These are phyloP conservation scores for Nicotiana paniculata DNA, from an alignment of 257 asterid genomes.

Conservation along the genomic window DNA sequence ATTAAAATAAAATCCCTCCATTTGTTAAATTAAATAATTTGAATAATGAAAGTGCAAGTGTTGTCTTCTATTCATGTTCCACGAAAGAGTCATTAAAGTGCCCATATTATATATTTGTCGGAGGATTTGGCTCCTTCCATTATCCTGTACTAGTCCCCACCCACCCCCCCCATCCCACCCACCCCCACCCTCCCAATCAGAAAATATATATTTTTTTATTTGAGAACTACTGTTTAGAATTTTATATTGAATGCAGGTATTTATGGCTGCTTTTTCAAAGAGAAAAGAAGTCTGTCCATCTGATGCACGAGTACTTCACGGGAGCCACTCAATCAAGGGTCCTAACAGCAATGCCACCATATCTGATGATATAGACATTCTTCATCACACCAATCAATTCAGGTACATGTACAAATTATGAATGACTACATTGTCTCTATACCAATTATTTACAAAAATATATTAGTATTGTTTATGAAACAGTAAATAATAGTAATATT, in stretches of 20 bases:
- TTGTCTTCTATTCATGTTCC: conserved; percentile 18
- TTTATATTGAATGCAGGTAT: conserved; percentile 39
- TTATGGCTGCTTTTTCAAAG: conserved; percentile 73
- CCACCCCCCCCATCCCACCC: too few species aligned
- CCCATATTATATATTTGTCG: conserved; percentile 32
- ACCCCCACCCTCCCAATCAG: too few species aligned
- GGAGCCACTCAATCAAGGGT: conserved; percentile 26
- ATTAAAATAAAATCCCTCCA: conserved; percentile 11
- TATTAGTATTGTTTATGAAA: too few species aligned
- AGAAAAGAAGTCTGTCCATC: conserved; percentile 57
- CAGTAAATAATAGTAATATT: too few species aligned
- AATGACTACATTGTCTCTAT: too few species aligned
- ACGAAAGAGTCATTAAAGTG: conserved; percentile 15
- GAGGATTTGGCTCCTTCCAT: conserved; percentile 37
- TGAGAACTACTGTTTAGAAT: neutral
- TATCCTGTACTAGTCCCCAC: too few species aligned
- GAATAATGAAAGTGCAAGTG: conserved; percentile 1
- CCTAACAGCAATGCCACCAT: conserved; percentile 16
- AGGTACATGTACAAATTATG: conserved; percentile 29
- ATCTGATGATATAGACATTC: conserved; percentile 16
- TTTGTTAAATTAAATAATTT: conserved; percentile 14
- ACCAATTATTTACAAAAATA: too few species aligned
- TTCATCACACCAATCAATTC: conserved; percentile 53
- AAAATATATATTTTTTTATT: too few species aligned
- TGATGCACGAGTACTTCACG: conserved; percentile 60